Evolutionary conservation across 202 grass and related monocot genomes (phyloP).

Genomic region (Hordeum pubiflorum): DNA sequence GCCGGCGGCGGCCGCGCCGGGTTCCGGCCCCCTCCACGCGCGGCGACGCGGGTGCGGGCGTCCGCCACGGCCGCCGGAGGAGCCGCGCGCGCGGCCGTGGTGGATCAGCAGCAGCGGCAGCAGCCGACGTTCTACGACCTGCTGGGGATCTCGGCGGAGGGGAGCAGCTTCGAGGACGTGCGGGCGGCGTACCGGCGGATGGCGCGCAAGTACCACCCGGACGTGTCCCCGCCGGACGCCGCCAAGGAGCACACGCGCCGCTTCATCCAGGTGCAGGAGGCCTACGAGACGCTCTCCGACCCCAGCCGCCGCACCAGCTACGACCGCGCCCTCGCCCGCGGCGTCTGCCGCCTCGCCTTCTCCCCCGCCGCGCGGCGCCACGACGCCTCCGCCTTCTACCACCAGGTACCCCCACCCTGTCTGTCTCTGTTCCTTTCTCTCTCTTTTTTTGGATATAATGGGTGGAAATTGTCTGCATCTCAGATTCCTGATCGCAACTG

Average conservation of each 20-base stretch:
- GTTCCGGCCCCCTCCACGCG: background rate
- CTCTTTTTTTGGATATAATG: background rate
- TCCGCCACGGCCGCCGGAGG: background rate
- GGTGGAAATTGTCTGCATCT: background rate
- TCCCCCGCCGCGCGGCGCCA: constrained; percentile 20
- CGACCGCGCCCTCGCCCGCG: constrained; percentile 54
- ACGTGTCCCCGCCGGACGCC: constrained; percentile 63
- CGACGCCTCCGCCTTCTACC: constrained; percentile 1
- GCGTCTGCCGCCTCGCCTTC: constrained; percentile 53
- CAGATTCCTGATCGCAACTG: background rate
- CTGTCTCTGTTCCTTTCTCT: no score
- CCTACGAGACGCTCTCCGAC: constrained; percentile 97
- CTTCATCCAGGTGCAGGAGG: constrained; percentile 89
- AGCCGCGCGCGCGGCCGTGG: background rate
- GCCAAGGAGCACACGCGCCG: constrained; percentile 58
- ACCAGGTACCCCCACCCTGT: constrained; percentile 19
- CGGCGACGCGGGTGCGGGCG: background rate
- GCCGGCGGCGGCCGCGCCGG: background rate
- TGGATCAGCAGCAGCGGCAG: background rate
- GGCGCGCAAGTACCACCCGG: constrained; percentile 87
- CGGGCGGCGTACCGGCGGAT: constrained; percentile 82
- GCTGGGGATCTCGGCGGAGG: constrained; percentile 51
- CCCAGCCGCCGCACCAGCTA: constrained; percentile 56
- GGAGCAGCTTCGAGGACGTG: constrained; percentile 45
- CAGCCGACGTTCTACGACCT: constrained; percentile 65